Base-by-base conservation (phyloP, 2,329 filamentous ascomycete genomes). In the Arthrocladium fulminans region DNA sequence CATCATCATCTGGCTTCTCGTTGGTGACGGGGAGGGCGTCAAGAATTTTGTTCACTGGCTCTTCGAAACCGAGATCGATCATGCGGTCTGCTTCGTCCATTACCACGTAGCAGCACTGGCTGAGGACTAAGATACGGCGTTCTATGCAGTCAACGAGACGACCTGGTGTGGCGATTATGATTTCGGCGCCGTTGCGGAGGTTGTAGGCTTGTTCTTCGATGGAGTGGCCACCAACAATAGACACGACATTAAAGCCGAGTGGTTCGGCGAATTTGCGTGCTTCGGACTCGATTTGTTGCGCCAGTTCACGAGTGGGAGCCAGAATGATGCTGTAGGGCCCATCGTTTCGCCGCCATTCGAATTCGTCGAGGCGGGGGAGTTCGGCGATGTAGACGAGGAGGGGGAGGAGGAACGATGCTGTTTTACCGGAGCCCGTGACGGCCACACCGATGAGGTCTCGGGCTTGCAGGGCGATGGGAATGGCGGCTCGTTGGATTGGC, bases 41-140 rank as follows among this genome's bases (percentile, higher is more conserved):
- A 39, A 98, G 81, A 59, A 98, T 98, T 68, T 94, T 94, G 69
- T 96, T 97, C 51, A 98, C 87, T 0, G 88, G 86, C 61, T 97
- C 92, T 68, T 98, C 92, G 64, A 98, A 98, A 39, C 92, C 92
- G 52, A 97, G 80, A 64, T 98, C 92, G 55, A 98, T 94, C 92
- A 98, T 98, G 48, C 90, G 86, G 69, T 98, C 92, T 30, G 92
- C 92, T 76, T 98, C 92, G 65, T 98, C 92, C 90, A 98, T 96
- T 68, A 98, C 95, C 49, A 97, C 80, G 69, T 97, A 97, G 70
- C 89, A 95, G 67, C 92, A 97, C 68, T 97, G 92, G n/a, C 82
- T 83, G 41, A 97, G 78, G 1, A 98, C 90, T 1, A 97, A 75
- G 24, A 97, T 80, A 27, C 90, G 83, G 15, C 92, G 80, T 67